A percentile compares a stretch with the other conserved stretches of the same genome.
Conservation (phyloP, 768 basidiomycete species). For the Boletus huronensis region DNA sequence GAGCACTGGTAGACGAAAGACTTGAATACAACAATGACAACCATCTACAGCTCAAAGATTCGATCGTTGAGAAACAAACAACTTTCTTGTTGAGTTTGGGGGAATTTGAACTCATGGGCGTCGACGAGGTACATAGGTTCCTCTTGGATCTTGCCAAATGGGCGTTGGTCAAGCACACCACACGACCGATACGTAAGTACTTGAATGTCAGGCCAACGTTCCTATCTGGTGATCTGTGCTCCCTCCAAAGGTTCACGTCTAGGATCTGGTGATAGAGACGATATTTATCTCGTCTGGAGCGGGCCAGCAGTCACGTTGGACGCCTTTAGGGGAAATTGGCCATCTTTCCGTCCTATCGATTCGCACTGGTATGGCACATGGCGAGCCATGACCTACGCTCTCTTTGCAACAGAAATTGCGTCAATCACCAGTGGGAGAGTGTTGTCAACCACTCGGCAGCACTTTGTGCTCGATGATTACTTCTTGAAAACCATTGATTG, state of each 20-base stretch:
- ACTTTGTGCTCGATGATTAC: conserved; percentile 20
- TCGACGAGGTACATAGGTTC: conserved; percentile 20
- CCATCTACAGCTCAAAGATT: conserved; percentile 1
- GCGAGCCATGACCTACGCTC: conserved; percentile 7
- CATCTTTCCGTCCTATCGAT: conserved; percentile 1
- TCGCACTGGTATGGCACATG: conserved; percentile 7
- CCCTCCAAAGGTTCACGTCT: neutral
- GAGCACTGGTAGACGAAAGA: neutral
- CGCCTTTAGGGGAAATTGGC: conserved; percentile 6
- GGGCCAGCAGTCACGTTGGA: conserved; percentile 10
- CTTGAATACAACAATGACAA: neutral
- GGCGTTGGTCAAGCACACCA: conserved; percentile 4
- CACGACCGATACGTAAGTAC: neutral
- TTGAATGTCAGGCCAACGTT: neutral
- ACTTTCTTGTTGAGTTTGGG: conserved; percentile 8
- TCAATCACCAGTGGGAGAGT: neutral
- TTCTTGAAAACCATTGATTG: conserved; percentile 22
- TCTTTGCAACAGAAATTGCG: conserved; percentile 1
- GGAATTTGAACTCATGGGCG: conserved; percentile 18
- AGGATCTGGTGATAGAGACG: neutral
- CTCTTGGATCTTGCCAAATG: conserved; percentile 17
- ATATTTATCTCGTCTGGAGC: conserved; percentile 13
- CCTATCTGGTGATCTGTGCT: neutral
- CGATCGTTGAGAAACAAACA: conserved; percentile 3
- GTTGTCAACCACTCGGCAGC: neutral